Percentiles rank a stretch among this genome's conserved stretches.
These are phyloP conservation scores for Scheffersomyces spartinae DNA, from an alignment of 805 yeast species.

Conservation along the genomic window DNA sequence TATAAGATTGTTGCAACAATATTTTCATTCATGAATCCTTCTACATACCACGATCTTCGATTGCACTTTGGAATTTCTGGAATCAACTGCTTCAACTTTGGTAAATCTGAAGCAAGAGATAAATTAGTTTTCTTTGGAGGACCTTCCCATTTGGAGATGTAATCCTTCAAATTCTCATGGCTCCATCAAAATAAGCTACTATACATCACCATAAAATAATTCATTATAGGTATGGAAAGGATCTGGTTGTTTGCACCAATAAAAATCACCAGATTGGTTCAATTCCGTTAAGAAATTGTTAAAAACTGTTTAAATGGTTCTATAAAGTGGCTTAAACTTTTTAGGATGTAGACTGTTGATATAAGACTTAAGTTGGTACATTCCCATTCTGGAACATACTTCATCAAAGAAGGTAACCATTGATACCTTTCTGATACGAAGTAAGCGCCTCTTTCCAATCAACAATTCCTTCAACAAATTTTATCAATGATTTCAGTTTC, in stretches of 20 bases:
- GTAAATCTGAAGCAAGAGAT: no score
- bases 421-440: constrained; percentile 17
- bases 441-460: constrained; percentile 1
- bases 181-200: no score
- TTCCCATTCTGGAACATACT: constrained; percentile 4
- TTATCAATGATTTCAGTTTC: no score
- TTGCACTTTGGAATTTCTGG: constrained; percentile 26
- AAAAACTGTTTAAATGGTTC: constrained; percentile 17
- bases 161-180: no score
- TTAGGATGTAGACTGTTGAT: constrained; percentile 30
- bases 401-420: constrained; percentile 26
- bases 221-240: no score
- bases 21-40: constrained; percentile 29
- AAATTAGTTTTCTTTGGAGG: no score
- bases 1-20: constrained; percentile 30
- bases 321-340: constrained; percentile 13
- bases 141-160: no score
- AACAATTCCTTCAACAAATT: no score
- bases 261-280: constrained; percentile 12
- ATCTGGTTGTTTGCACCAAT: constrained; percentile 11
- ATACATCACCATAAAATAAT: no score
- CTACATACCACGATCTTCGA: constrained; percentile 35
- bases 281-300: constrained; percentile 19
- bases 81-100: constrained; percentile 20
- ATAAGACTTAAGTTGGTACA: constrained; percentile 17